Evolutionary conservation across 306 rosid genomes (phyloP), one percentile per base, ranked within the genome.

Genomic region (Pueraria montana): DNA sequence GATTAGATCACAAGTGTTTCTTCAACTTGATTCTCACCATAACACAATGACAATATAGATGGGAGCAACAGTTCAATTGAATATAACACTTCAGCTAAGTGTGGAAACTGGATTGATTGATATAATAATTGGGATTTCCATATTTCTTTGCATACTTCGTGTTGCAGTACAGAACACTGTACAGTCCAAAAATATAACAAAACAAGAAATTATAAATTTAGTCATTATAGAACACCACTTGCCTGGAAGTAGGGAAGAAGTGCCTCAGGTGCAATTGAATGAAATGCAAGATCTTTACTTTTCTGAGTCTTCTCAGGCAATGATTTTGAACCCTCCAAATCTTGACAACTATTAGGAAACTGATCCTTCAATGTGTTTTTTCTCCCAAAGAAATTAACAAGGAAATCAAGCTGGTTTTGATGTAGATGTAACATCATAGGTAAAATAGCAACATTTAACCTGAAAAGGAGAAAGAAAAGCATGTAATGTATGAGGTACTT

Each of bases 241-340:
- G 85, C 99, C 99, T 96, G 99, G 83, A 96, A 96, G 87, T 90
- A 96, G 30, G 99, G 99, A 90, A 96, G 99, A 87, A 93, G 83
- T 66, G 98, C 99, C 82, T 93, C 99, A 77, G 86, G 89, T 66
- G 75, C 91, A 87, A 93, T 69, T 26, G 84, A 78, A 76, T 77
- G 87, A 77, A 81, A 68, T 48, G 84, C 67, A 76, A 53, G 83
- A 85, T 80, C 81, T 67, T 83, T 81, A 66, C 79, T 50, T 34
- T 81, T 82, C 40, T 52, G 78, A 32, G 88, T 50, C 32, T 81
- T 85, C 34, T 52, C 84, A 21, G 83, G 86, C 76, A 85, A 85
- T 75, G 70, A 67, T 78, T 89, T 85, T 85, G 94, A 90, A 84
- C 75, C 87, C 84, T 91, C 94, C 75, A 82, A 63, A 84, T 91